Base-by-base conservation (phyloP, 2,329 filamentous ascomycete genomes). In the Xylariaceae sp. region DNA sequence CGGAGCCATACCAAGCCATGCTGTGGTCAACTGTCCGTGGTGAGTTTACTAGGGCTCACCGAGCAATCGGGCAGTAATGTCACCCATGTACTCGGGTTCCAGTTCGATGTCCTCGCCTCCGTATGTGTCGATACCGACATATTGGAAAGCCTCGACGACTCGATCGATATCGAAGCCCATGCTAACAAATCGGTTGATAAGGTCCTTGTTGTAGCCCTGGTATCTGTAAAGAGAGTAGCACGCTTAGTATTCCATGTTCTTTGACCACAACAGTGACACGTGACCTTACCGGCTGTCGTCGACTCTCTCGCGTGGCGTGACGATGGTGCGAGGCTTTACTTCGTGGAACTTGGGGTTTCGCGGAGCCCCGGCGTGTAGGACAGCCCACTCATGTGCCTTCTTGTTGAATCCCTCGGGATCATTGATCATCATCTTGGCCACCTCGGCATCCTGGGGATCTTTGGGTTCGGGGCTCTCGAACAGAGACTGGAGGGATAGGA, bases 401-500 rank as follows among this genome's bases (percentile, higher is more conserved):
- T 85, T 82, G 57, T 89, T 86, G 70, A 97, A 97, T 58, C 86
- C 84, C 52, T 89, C 84, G 0, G 90, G 91, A 51, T 89, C 83
- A 2, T 87, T 83, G 61, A 96, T 80, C 70, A 97, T 81, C 90
- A 97, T 96, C 69, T 83, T 86, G 23, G 94, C 94, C 1, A 97
- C 94, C 74, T 97, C 91, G 45, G 92, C 92, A 70, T 99, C 94
- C 77, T 99, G 94, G 0, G 94, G 94, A 66, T 99, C 94, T 69
- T 93, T 95, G 0, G 94, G 93, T 73, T 99, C 95, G 2, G 94
- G 94, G 15, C 88, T 90, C 76, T 91, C 91, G 70, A 99, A 89
- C 15, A 99, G 85, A 66, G 92, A 93, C 74, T 96, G 92, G 37
- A 99, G 82, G 34, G 92, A 97, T 60, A 99, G 86, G 51, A 99